A percentile compares a stretch with the other conserved stretches of the same genome.
Evolutionary conservation across 257 asterid genomes (phyloP).

Genomic region (Cynanchum wilfordii): DNA sequence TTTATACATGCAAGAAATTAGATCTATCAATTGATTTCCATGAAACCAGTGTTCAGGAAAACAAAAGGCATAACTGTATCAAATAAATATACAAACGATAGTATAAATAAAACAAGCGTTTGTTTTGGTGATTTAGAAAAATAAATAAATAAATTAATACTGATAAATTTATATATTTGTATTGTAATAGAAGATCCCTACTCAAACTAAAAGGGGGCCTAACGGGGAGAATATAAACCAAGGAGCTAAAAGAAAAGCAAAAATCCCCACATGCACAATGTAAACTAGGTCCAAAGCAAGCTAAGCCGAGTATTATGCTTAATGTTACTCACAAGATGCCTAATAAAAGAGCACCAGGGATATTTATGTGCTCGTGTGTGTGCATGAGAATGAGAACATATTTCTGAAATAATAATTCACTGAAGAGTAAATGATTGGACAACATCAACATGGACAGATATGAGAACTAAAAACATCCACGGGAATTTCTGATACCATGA

Average conservation of each 20-base stretch:
- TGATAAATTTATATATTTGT: no score
- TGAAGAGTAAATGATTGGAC: no score
- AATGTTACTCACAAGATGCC: background rate
- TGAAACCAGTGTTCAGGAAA: background rate
- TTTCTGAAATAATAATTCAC: background rate
- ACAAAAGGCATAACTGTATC: conserved; percentile 6
- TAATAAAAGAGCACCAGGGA: background rate
- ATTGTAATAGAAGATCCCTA: no score
- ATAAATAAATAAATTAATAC: no score
- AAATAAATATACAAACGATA: background rate
- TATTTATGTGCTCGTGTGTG: background rate
- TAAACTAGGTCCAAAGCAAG: background rate
- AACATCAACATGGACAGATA: background rate
- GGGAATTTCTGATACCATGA: background rate
- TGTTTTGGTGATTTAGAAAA: no score
- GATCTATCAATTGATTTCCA: background rate
- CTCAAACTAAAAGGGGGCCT: background rate
- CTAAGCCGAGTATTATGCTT: background rate
- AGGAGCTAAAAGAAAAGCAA: background rate
- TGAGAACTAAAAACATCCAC: background rate
- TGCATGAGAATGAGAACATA: background rate
- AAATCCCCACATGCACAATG: background rate
- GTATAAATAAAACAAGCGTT: no score
- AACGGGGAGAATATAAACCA: background rate
- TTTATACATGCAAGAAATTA: background rate